Conservation (phyloP, 2,329 filamentous ascomycete genomes). For the Trichoderma harzianum region DNA sequence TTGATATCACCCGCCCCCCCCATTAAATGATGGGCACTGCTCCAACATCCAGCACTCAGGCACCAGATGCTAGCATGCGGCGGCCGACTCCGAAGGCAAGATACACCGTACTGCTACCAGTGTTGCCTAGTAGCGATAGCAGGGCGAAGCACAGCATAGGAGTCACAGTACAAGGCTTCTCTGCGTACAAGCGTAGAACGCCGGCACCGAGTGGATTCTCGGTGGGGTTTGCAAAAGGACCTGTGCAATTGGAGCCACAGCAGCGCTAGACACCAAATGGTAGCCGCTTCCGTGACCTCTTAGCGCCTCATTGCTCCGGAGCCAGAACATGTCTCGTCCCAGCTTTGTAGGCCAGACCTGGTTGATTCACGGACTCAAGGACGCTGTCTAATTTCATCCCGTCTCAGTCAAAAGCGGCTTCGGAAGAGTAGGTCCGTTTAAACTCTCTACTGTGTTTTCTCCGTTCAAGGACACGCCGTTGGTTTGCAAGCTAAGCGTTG, state of each 20-base stretch:
- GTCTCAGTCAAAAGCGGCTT: constrained; percentile 1
- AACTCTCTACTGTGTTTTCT: neutral
- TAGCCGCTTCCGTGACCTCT: constrained; percentile 20
- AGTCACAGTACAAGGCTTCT: constrained; percentile 7
- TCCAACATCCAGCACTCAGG: constrained; percentile 1
- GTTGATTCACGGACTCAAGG: neutral
- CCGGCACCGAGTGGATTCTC: constrained; percentile 15
- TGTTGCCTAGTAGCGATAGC: neutral
- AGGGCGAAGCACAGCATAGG: neutral
- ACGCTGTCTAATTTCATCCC: neutral
- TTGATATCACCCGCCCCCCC: neutral
- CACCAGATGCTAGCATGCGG: neutral
- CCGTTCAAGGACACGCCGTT: neutral
- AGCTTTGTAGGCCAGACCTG: neutral
- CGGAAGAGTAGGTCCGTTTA: constrained; percentile 7
- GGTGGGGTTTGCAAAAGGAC: constrained; percentile 28
- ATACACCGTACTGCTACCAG: neutral
- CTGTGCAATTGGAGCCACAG: constrained; percentile 19
- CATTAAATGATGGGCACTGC: neutral
- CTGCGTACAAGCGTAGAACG: constrained; percentile 12
- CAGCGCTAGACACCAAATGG: constrained; percentile 25
- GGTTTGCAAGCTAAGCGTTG: neutral
- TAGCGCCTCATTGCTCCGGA: constrained; percentile 17
- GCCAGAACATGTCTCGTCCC: constrained; percentile 7
- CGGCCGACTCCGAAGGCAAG: constrained; percentile 1